phyloP scores from a whole-genome alignment of 768 basidiomycete species.

The Dictyophora rubrovolvata region DNA sequence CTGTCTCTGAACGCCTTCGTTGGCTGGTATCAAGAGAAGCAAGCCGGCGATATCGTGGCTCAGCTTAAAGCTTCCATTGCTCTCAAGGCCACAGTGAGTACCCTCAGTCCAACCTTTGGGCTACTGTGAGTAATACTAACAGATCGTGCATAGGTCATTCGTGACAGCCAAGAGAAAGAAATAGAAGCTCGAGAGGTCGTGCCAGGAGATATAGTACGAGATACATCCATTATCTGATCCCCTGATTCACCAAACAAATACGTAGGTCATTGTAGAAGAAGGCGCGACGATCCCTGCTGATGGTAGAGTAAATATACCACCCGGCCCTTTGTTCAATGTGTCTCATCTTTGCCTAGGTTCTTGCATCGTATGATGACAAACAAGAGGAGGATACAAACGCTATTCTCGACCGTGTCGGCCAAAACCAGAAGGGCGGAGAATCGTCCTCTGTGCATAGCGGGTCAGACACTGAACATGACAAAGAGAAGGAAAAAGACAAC shows the following conservation, averaged over 20 bases:
- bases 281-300: conserved; percentile 37
- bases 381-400: no score
- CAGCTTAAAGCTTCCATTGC: conserved; percentile 40
- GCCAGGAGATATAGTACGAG: conserved; percentile 31
- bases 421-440: neutral
- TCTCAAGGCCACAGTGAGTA: conserved; percentile 15
- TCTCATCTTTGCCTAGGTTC: no score
- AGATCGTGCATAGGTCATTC: conserved; percentile 19
- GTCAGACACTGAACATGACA: conserved; percentile 6
- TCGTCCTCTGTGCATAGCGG: neutral
- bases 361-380: no score
- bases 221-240: neutral
- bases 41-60: conserved; percentile 39
- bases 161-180: conserved; percentile 30
- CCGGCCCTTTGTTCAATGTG: neutral
- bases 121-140: neutral
- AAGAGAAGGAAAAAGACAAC: neutral
- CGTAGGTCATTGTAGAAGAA: conserved; percentile 28
- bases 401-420: no score
- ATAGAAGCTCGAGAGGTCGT: conserved; percentile 37
- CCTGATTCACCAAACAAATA: neutral
- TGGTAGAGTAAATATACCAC: conserved; percentile 20
- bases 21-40: conserved; percentile 38
- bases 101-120: neutral
- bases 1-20: conserved; percentile 34